A percentile compares a stretch with the other conserved stretches of the same genome.
These are phyloP conservation scores for Purpureocillium lavendulum DNA, from an alignment of 2,329 filamentous ascomycete genomes.

Conservation along the genomic window DNA sequence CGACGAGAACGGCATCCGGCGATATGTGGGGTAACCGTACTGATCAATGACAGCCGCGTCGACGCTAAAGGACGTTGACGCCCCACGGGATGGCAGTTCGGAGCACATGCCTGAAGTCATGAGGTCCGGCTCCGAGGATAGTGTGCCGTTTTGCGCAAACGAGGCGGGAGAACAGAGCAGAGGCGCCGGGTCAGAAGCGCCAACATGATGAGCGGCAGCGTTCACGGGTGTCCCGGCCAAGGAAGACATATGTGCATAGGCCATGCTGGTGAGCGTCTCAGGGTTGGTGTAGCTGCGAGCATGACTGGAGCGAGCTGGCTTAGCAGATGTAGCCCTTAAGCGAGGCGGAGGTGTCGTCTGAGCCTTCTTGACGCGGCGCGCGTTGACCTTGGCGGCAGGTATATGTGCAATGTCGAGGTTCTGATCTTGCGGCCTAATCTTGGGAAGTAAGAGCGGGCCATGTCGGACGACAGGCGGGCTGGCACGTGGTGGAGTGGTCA, in stretches of 20 bases:
- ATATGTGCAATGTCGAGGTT: conserved; percentile 41
- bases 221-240: conserved; percentile 14
- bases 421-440: conserved; percentile 80
- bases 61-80: conserved; percentile 55
- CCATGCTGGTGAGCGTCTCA: conserved; percentile 38
- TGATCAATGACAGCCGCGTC: conserved; percentile 58
- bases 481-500: conserved; percentile 57
- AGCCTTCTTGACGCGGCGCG: conserved; percentile 4
- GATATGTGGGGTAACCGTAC: conserved; percentile 80
- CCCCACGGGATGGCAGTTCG: conserved; percentile 37
- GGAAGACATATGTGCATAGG: conserved; percentile 29
- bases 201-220: conserved; percentile 11
- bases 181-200: conserved; percentile 27
- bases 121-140: conserved; percentile 6
- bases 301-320: conserved; percentile 36
- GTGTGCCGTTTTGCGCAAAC: conserved; percentile 32
- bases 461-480: conserved; percentile 68
- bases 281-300: conserved; percentile 54
- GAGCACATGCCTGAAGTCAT: neutral
- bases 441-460: conserved; percentile 73
- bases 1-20: conserved; percentile 52
- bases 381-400: conserved; percentile 4
- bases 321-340: conserved; percentile 4
- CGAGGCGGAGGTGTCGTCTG: conserved; percentile 17
- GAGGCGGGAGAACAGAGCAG: conserved; percentile 60